Evolutionary conservation across 1,284 basidiomycete species (phyloP).

Genomic region (Laetiporus sulphureus): DNA sequence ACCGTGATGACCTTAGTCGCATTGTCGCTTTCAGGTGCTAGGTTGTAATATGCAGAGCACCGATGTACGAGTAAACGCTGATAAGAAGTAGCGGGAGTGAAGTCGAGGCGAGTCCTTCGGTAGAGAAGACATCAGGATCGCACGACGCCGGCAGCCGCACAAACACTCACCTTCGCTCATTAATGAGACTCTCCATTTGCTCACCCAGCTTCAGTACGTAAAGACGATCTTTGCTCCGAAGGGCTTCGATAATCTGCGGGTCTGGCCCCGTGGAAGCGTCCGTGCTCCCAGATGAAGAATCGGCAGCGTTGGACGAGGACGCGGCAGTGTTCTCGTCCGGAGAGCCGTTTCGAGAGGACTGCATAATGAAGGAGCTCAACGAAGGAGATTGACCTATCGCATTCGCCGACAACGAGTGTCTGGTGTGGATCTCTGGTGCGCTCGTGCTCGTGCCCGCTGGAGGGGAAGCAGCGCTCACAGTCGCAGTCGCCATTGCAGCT

Average conservation of each 20-base stretch:
- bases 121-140: constrained; percentile 1
- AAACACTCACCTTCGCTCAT: constrained; percentile 54
- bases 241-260: constrained; percentile 74
- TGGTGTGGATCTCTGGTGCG: constrained; percentile 16
- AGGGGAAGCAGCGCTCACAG: constrained; percentile 13
- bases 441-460: constrained; percentile 19
- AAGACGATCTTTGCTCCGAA: constrained; percentile 77
- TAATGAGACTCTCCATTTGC: constrained; percentile 70
- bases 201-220: constrained; percentile 81
- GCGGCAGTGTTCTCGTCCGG: constrained; percentile 11
- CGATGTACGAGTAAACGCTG: constrained; percentile 78
- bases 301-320: constrained; percentile 9
- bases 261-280: constrained; percentile 45
- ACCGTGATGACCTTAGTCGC: constrained; percentile 56
- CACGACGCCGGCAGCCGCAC: neutral
- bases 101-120: constrained; percentile 51
- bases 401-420: constrained; percentile 14
- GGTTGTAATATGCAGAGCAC: constrained; percentile 71
- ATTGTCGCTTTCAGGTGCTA: constrained; percentile 61
- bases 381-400: constrained; percentile 19
- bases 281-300: constrained; percentile 9
- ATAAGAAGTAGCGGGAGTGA: constrained; percentile 66
- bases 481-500: constrained; percentile 16
- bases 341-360: constrained; percentile 15
- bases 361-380: constrained; percentile 14